These are phyloP conservation scores for Solanum chiquidenum DNA, from an alignment of 257 asterid genomes.

Conservation along the genomic window DNA sequence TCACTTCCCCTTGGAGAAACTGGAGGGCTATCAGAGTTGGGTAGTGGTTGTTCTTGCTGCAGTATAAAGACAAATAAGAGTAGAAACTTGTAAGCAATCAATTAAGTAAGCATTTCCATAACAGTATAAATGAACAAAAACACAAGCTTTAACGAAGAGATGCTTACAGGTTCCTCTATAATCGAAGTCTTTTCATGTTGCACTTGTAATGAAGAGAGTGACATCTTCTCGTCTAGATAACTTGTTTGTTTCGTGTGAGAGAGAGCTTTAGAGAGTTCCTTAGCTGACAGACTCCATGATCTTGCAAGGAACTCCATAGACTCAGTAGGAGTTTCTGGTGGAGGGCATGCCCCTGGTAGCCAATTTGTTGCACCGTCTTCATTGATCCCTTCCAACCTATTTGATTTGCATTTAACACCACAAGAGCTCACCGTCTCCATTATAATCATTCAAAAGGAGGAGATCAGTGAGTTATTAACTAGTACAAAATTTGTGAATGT, in stretches of 20 bases:
- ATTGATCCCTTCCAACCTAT: conserved; percentile 52
- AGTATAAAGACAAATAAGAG: neutral
- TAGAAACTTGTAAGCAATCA: neutral
- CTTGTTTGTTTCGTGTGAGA: conserved; percentile 17
- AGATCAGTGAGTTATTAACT: neutral
- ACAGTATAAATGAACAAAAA: neutral
- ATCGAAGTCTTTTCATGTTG: conserved; percentile 10
- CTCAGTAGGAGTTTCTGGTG: conserved; percentile 80
- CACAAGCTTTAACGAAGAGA: neutral
- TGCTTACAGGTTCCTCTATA: conserved; percentile 18
- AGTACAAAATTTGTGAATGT: neutral
- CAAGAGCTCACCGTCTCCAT: conserved; percentile 21
- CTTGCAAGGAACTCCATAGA: conserved; percentile 89
- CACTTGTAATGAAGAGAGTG: conserved; percentile 1
- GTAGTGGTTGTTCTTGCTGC: conserved; percentile 30
- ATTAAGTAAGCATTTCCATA: neutral
- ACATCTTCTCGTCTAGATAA: conserved; percentile 15
- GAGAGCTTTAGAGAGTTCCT: conserved; percentile 71
- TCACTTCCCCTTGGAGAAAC: conserved; percentile 56
- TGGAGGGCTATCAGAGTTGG: conserved; percentile 48
- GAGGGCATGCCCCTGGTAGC: conserved; percentile 44
- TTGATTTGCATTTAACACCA: conserved; percentile 20
- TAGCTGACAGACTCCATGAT: conserved; percentile 77
- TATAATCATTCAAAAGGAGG: neutral
- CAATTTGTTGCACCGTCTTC: conserved; percentile 45